phyloP scores from a whole-genome alignment of 2,329 filamentous ascomycete species.

The Ascochyta viciae-villosae region DNA sequence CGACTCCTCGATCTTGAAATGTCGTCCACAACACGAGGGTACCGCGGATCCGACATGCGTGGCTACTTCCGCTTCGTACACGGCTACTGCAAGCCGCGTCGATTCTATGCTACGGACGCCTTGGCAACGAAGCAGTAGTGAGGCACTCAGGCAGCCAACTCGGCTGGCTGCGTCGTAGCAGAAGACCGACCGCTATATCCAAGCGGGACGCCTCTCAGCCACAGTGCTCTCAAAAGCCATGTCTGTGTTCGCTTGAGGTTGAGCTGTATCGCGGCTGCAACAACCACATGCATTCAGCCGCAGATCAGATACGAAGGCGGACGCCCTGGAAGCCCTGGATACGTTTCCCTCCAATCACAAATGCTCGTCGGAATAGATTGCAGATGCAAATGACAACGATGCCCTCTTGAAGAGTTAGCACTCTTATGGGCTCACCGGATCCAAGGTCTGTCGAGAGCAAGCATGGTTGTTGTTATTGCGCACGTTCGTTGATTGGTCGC shows the following conservation, averaged over 20 bases:
- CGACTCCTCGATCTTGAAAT: conserved; percentile 14
- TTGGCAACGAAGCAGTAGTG: conserved; percentile 18
- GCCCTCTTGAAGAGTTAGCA: background rate
- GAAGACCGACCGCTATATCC: background rate
- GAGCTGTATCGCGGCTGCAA: conserved; percentile 6
- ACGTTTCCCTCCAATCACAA: conserved; percentile 7
- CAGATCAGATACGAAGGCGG: background rate
- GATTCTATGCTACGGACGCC: background rate
- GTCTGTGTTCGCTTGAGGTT: background rate
- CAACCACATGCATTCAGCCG: conserved; percentile 15
- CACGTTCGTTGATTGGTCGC: conserved; percentile 29
- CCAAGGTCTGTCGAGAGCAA: conserved; percentile 1
- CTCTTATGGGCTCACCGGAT: background rate
- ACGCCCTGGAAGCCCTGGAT: background rate
- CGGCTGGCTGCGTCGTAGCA: background rate
- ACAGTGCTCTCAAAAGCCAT: conserved; percentile 4
- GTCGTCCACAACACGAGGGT: conserved; percentile 8
- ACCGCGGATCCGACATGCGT: conserved; percentile 10
- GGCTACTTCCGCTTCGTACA: conserved; percentile 7
- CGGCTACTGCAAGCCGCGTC: conserved; percentile 13
- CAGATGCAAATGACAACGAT: background rate
- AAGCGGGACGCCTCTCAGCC: conserved; percentile 8
- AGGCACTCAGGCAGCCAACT: conserved; percentile 7
- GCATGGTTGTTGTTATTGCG: conserved; percentile 13
- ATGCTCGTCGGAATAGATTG: background rate